These are phyloP conservation scores for Chlamydomonas schloesseri DNA, from an alignment of 139 green algal genomes.

Conservation along the genomic window DNA sequence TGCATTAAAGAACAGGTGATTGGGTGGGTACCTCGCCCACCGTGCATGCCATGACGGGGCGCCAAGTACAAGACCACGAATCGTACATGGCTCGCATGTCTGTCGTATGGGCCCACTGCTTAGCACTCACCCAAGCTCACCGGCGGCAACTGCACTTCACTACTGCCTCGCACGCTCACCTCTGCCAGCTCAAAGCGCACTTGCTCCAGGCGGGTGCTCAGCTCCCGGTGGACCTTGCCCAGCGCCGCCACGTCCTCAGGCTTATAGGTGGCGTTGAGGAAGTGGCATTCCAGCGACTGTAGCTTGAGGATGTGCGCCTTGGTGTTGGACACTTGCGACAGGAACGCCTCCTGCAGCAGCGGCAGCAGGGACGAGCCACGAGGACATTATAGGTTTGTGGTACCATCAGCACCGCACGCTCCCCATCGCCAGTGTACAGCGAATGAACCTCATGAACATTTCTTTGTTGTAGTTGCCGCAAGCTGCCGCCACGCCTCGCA, in stretches of 20 bases:
- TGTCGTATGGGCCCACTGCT: too few relatives aligned
- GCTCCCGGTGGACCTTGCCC: slow-evolving; percentile 2
- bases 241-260: slow-evolving; percentile 20
- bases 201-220: not conserved
- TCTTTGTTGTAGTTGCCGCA: too few relatives aligned
- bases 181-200: not conserved
- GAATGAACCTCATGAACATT: too few relatives aligned
- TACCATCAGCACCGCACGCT: too few relatives aligned
- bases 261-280: slow-evolving; percentile 1
- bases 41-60: not conserved
- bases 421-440: too few relatives aligned
- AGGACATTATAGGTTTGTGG: not conserved
- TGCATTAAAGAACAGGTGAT: not conserved
- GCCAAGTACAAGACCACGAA: too few relatives aligned
- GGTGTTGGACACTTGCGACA: not conserved
- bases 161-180: too few relatives aligned
- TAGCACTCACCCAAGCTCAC: too few relatives aligned
- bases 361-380: not conserved
- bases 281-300: slow-evolving; percentile 31
- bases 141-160: too few relatives aligned
- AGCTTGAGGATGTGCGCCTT: slow-evolving; percentile 26
- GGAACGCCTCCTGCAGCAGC: not conserved
- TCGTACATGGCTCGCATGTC: not conserved
- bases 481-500: not conserved
- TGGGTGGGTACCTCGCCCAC: too few relatives aligned